phyloP scores from a whole-genome alignment of 2,329 filamentous ascomycete species.

The Exophiala xenobiotica region DNA sequence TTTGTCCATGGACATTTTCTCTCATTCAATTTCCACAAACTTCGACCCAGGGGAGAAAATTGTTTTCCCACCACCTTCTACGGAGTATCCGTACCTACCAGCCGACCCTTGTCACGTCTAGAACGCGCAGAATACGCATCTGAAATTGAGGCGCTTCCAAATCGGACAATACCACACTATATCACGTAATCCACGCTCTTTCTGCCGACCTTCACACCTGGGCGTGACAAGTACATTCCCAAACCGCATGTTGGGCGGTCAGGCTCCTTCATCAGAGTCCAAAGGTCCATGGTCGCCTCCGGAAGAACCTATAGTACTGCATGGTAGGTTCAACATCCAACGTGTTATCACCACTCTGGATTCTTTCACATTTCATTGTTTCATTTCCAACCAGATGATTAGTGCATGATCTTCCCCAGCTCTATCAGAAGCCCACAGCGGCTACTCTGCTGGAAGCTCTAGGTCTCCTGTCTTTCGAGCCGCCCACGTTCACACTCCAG shows the following conservation, averaged over 20 bases:
- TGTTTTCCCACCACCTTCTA: too few relatives aligned
- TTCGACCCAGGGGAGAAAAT: neutral
- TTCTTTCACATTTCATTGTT: too few relatives aligned
- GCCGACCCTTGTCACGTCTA: neutral
- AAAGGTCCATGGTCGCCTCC: neutral
- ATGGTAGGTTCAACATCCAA: slow-evolving; percentile 21
- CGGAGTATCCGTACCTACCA: too few relatives aligned
- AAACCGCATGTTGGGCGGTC: slow-evolving; percentile 1
- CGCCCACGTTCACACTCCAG: slow-evolving; percentile 46
- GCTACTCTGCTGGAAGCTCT: slow-evolving; percentile 64
- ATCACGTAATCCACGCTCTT: neutral
- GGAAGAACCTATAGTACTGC: slow-evolving; percentile 6
- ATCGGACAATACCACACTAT: neutral
- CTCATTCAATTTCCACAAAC: neutral
- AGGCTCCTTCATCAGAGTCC: neutral
- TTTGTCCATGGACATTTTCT: neutral
- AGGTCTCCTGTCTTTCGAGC: slow-evolving; percentile 63
- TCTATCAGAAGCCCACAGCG: slow-evolving; percentile 72
- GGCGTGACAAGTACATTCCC: neutral
- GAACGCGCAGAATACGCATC: neutral
- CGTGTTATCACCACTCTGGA: too few relatives aligned
- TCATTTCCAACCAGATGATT: slow-evolving; percentile 12
- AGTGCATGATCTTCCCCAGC: slow-evolving; percentile 74
- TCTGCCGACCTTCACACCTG: neutral
- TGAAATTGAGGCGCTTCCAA: neutral